Base-by-base conservation (phyloP, 2,329 filamentous ascomycete species). In the Rhynchosporium graminicola region DNA sequence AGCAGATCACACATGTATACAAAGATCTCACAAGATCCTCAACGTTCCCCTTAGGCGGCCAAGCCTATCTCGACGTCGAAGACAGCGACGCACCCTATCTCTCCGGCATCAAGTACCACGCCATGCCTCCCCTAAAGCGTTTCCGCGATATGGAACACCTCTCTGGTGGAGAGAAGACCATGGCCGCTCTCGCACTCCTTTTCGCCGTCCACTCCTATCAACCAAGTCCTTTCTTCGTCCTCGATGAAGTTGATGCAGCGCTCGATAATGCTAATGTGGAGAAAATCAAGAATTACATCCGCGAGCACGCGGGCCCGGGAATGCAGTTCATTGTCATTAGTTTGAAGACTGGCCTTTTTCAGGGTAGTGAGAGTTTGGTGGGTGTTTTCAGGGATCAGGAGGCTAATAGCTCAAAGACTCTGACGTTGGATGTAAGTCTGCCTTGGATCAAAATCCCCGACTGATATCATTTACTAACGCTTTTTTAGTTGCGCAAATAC, bases 261-360 rank as follows among this genome's bases (percentile, higher is more conserved):
- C 84, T 99, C n/a, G 95, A 99, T 75, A 97, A 97, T 73, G 92
- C 94, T 64, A 99, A 99, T 71, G 95, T 98, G 6, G 89, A 92
- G 70, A 92, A 96, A 75, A 93, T 99, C 76, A 95, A 94, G 68
- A 95, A 95, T 76, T 99, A 99, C 74, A 96, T 99, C 65, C 86
- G 89, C 43, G 92, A 96, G 73, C 93, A 99, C 77, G 91, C 93
- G 0, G 91, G 92, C 0, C 95, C 95, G 1, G 96, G 96, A 13
- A 98, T 98, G 92, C 95, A 99, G 76, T 99, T 99, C 71, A 96
- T 99, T 65, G 95, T 99, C 69, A 99, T 99, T 76, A 92, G 88
- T 78, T 83, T 99, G 75, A 99, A 99, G 83, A 90, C 92, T 0
- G 93, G 92, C 1, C 81, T 99, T 61, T 99, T 98, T 79, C 93